Base-by-base conservation (phyloP, 1,139 yeast genomes). In the Hansenula lynferdii region DNA sequence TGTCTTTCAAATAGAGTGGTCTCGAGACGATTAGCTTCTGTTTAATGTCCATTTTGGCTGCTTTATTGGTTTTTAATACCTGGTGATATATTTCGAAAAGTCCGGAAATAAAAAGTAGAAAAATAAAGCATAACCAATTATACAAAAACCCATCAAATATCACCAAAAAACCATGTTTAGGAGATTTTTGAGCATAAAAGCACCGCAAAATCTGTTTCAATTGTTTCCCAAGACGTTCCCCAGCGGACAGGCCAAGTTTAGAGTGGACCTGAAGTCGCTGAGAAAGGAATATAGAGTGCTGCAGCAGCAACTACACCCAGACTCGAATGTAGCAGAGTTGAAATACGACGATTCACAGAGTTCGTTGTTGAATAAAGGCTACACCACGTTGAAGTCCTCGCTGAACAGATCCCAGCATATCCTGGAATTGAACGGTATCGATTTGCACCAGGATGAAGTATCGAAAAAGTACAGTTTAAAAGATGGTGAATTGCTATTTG, bases 221-320 rank as follows among this genome's bases (percentile, higher is more conserved):
- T 57, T 85, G 22, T 92, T 92, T 58, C 97, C 97, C 1, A 65
- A 72, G 51, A 77, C 85, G 0, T 81, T 86, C 47, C 85, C 89
- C 0, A 42, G 67, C 2, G 83, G 84, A 0, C 77, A 81, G 2
- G 92, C 94, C 1, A 86, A 89, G 1, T 90, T 89, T 62, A 53
- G 60, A 8, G 61, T 87, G 12, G 78, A 85, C 48, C 55, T 66
- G 10, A 65, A 69, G 39, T 54, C 62, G 11, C 67, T 92, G 38
- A 72, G 95, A 38, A 71, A 77, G 42, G 98, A 92, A 56, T 90
- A 80, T 56, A 67, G 95, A 35, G 53, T 56, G 9, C 64, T 89
- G 28, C 97, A 92, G 57, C 75, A 85, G 28, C 66, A 71, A 44
- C 72, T 76, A 37, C 98, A 90, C 55, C 98, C 98, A 0, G 98